phyloP scores from a whole-genome alignment of 2,329 filamentous ascomycete genomes.

The Colletotrichum magnum region DNA sequence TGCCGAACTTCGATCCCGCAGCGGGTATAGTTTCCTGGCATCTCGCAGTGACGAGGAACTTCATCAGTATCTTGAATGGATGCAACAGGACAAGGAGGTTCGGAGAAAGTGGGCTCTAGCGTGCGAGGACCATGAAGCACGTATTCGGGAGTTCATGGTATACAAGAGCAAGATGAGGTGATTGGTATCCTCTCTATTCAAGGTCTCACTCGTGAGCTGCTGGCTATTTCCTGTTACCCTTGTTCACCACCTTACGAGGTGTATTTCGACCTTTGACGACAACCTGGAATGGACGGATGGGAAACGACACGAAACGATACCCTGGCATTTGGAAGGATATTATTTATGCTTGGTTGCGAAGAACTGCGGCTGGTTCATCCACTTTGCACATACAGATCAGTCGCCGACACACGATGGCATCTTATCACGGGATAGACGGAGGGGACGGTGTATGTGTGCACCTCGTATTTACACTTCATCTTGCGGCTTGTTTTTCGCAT shows the following conservation, averaged over 20 bases:
- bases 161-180: constrained; percentile 61
- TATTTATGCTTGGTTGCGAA: constrained; percentile 25
- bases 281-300: constrained; percentile 33
- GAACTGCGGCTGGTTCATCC: constrained; percentile 18
- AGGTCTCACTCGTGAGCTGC: no score
- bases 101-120: constrained; percentile 72
- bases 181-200: constrained; percentile 11
- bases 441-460: not conserved
- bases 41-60: constrained; percentile 61
- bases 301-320: constrained; percentile 38
- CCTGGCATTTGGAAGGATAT: constrained; percentile 36
- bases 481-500: constrained; percentile 18
- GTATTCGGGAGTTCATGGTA: constrained; percentile 70
- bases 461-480: constrained; percentile 32
- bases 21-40: constrained; percentile 62
- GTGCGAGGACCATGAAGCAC: constrained; percentile 71
- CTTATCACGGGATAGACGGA: constrained; percentile 22
- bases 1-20: constrained; percentile 53
- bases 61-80: constrained; percentile 70
- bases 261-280: constrained; percentile 34
- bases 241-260: constrained; percentile 13
- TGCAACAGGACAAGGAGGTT: constrained; percentile 76
- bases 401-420: constrained; percentile 13
- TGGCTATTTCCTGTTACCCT: constrained; percentile 6
- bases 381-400: constrained; percentile 32